phyloP scores from a whole-genome alignment of 2,329 filamentous ascomycete species.

The Sphaerulina vaccinii region DNA sequence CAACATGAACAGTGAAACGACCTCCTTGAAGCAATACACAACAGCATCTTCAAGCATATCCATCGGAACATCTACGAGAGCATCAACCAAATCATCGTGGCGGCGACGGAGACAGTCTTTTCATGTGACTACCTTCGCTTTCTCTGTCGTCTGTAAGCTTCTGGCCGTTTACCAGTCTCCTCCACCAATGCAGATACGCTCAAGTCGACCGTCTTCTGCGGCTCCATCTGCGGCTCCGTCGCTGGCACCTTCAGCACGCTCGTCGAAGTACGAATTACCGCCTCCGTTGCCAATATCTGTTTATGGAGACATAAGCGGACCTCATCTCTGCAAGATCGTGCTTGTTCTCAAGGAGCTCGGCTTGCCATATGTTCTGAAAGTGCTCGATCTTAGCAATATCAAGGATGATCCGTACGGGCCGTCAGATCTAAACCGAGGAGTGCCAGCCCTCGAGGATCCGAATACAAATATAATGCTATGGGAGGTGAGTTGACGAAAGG shows the following conservation, averaged over 20 bases:
- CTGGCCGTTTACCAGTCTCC: constrained; percentile 1
- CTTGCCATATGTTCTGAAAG: constrained; percentile 9
- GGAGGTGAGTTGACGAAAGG: constrained; percentile 39
- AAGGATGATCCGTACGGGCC: constrained; percentile 38
- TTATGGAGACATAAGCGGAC: constrained; percentile 21
- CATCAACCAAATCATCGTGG: constrained; percentile 7
- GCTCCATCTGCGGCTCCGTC: background rate
- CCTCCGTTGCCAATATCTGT: constrained; percentile 1
- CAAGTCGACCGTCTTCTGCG: background rate
- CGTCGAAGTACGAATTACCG: background rate
- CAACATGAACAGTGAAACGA: background rate
- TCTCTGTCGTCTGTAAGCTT: constrained; percentile 11
- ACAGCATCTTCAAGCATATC: background rate
- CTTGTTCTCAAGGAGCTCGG: constrained; percentile 14
- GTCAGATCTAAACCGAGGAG: constrained; percentile 47
- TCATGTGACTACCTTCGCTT: constrained; percentile 9
- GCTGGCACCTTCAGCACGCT: background rate
- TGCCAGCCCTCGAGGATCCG: constrained; percentile 46
- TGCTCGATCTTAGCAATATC: constrained; percentile 1
- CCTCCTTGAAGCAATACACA: background rate
- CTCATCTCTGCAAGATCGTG: constrained; percentile 14
- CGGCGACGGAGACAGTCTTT: constrained; percentile 3
- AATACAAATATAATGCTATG: constrained; percentile 47
- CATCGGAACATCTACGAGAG: background rate
- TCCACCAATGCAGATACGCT: constrained; percentile 4